Evolutionary conservation across 257 asterid species (phyloP).

Genomic region (Osmanthus fragrans): DNA sequence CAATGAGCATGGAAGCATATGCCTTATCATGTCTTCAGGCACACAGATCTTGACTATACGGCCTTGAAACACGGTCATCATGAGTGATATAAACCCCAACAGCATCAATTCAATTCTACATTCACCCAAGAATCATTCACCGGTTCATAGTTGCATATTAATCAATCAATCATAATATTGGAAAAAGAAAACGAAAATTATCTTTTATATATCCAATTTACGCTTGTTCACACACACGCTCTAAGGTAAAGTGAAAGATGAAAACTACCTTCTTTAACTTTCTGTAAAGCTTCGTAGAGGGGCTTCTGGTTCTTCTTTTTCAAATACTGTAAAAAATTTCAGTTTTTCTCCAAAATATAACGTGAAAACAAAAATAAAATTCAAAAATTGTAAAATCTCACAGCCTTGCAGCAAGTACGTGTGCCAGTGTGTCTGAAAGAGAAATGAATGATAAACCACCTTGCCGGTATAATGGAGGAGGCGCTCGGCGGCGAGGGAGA

Average conservation of each 20-base stretch:
- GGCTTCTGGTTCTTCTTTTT: conserved; percentile 70
- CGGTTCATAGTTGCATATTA: conserved; percentile 18
- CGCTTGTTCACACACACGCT: neutral
- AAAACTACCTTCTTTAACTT: conserved; percentile 70
- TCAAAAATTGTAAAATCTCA: neutral
- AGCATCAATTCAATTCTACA: conserved; percentile 77
- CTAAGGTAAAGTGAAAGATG: neutral
- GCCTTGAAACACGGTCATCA: conserved; percentile 72
- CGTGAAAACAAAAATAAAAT: neutral
- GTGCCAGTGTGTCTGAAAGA: neutral
- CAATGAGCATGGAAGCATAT: conserved; percentile 61
- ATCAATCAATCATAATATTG: conserved; percentile 13
- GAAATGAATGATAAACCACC: conserved; percentile 47
- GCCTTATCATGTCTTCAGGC: conserved; percentile 31
- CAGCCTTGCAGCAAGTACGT: neutral
- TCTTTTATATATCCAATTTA: conserved; percentile 6
- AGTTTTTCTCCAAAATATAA: neutral
- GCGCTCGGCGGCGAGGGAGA: conserved; percentile 73
- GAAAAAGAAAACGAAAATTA: neutral
- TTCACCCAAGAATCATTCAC: conserved; percentile 22
- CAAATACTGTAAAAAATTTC: conserved; percentile 52
- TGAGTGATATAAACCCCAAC: conserved; percentile 76
- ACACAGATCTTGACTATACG: conserved; percentile 60
- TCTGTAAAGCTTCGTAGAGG: conserved; percentile 70
- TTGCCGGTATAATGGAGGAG: conserved; percentile 65